Conservation (phyloP, 495 filamentous ascomycete species). For the Ramalina intermedia region DNA sequence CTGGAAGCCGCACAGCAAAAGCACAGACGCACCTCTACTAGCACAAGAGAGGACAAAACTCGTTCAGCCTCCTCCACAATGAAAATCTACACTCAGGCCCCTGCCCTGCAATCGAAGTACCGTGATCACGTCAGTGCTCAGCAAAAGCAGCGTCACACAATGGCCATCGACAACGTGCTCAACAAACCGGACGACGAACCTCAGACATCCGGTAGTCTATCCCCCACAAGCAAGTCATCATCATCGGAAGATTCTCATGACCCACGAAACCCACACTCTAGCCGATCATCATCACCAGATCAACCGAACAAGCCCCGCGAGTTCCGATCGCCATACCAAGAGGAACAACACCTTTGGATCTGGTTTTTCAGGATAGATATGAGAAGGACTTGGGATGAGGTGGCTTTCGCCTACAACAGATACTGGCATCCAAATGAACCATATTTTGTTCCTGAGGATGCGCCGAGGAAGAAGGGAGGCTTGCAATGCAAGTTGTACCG, state of each 20-base stretch:
- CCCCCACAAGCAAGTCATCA: background rate
- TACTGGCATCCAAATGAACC: background rate
- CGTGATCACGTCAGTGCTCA: no score
- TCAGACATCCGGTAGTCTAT: background rate
- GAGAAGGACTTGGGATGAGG: background rate
- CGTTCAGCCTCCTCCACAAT: no score
- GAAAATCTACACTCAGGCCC: no score
- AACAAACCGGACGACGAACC: background rate
- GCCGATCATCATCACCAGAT: background rate
- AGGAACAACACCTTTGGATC: background rate
- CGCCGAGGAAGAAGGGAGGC: conserved; percentile 14
- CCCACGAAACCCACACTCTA: background rate
- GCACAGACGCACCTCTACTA: no score
- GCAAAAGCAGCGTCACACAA: background rate
- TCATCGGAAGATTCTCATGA: background rate
- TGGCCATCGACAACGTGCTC: background rate
- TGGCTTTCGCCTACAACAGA: background rate
- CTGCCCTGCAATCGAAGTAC: no score
- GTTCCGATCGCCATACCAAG: background rate
- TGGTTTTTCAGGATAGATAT: conserved; percentile 2
- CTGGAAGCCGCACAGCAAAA: no score
- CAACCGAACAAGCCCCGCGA: background rate
- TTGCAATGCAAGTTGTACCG: conserved; percentile 44
- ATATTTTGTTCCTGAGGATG: background rate
- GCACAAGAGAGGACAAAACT: no score